phyloP scores from a whole-genome alignment of 306 rosid species.

The Ormosia emarginata region DNA sequence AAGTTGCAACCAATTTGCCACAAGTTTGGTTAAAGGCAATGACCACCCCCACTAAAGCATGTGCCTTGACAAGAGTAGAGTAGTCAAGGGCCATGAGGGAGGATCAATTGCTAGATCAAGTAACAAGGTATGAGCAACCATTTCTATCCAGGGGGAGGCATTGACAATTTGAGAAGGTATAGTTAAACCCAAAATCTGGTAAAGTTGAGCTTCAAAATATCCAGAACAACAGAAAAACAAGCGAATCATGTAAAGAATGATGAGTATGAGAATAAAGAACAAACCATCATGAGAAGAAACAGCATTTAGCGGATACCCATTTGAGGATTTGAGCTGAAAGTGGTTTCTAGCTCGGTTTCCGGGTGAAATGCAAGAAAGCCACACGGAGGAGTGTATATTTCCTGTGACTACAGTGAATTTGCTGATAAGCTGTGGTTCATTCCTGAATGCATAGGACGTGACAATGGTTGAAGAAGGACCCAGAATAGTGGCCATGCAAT shows the following conservation, averaged over 20 bases:
- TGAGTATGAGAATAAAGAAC: conserved; percentile 16
- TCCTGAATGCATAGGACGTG: conserved; percentile 38
- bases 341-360: conserved; percentile 35
- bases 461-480: conserved; percentile 42
- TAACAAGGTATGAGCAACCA: not conserved
- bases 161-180: not conserved
- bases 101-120: not conserved
- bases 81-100: not conserved
- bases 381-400: conserved; percentile 20
- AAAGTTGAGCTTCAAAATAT: not conserved
- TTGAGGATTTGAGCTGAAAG: conserved; percentile 73
- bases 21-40: not conserved
- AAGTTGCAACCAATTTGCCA: not conserved
- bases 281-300: conserved; percentile 67
- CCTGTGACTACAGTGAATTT: conserved; percentile 34
- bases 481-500: conserved; percentile 57
- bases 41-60: not conserved
- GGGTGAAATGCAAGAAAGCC: conserved; percentile 40
- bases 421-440: conserved; percentile 26
- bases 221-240: not conserved
- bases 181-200: not conserved
- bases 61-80: not conserved
- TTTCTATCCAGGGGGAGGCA: not conserved
- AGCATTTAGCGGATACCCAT: conserved; percentile 69
- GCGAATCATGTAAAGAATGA: not conserved